Conservation (phyloP, 148 eudicot genomes). For the Spergularia bocconei region DNA sequence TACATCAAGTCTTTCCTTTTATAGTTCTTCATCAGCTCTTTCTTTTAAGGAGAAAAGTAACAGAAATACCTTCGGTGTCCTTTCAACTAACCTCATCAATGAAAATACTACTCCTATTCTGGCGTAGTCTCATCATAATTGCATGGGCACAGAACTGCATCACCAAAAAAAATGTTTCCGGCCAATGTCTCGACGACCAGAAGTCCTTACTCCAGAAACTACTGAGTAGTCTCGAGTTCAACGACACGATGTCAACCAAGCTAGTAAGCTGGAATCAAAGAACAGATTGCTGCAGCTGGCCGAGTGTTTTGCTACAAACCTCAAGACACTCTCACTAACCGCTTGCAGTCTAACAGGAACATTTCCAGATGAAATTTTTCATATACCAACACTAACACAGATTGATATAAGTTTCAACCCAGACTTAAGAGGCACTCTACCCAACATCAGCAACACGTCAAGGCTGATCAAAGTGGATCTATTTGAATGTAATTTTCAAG, state of each 20-base stretch:
- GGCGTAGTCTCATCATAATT: background rate
- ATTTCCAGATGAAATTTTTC: slow-evolving; percentile 32
- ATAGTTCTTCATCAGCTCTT: no score
- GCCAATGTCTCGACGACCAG: slow-evolving; percentile 12
- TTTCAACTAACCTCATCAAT: background rate
- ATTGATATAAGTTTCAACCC: no score
- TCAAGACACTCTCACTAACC: background rate
- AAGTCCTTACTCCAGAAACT: slow-evolving; percentile 11
- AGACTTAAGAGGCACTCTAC: slow-evolving; percentile 22
- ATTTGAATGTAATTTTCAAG: slow-evolving; percentile 16
- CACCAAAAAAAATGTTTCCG: background rate
- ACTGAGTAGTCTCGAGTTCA: slow-evolving; percentile 12
- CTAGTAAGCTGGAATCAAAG: slow-evolving; percentile 2
- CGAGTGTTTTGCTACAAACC: slow-evolving; percentile 18
- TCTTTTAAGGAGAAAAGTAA: no score
- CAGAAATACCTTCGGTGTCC: background rate
- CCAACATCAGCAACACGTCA: slow-evolving; percentile 1
- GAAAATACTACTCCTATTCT: background rate
- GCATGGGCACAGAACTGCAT: background rate
- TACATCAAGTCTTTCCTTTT: no score
- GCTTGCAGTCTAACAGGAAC: slow-evolving; percentile 27
- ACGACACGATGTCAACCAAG: slow-evolving; percentile 1
- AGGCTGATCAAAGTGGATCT: no score
- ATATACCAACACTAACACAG: slow-evolving; percentile 30
- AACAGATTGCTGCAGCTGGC: slow-evolving; percentile 19